Evolutionary conservation across 352 stramenopile genomes (phyloP).

Genomic region (Globisporangium mamillatum): DNA sequence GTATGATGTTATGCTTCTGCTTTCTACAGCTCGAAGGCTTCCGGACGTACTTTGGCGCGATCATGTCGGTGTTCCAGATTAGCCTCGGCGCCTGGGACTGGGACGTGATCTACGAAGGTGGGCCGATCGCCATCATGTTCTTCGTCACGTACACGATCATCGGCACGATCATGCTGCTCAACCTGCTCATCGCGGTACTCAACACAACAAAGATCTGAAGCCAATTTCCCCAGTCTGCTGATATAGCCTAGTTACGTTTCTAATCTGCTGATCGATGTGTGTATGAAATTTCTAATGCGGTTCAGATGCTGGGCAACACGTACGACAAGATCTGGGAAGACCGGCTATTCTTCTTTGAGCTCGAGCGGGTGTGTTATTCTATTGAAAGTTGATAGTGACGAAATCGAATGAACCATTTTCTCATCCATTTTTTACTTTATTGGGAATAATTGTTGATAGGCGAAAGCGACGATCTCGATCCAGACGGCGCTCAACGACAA

Average conservation of each 20-base stretch:
- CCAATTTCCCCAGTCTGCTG: not conserved
- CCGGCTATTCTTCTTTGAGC: slow-evolving; percentile 73
- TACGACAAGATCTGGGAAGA: slow-evolving; percentile 88
- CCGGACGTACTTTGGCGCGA: slow-evolving; percentile 52
- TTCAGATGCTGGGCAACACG: slow-evolving; percentile 79
- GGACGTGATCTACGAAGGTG: slow-evolving; percentile 66
- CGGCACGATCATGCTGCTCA: slow-evolving; percentile 82
- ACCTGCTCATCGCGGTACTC: slow-evolving; percentile 69
- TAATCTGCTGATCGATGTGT: not conserved
- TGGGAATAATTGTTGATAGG: slow-evolving; percentile 22
- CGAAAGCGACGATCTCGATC: slow-evolving; percentile 74
- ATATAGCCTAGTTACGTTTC: not conserved
- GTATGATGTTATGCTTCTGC: not conserved
- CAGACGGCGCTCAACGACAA: slow-evolving; percentile 64
- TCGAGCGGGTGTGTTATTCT: slow-evolving; percentile 51
- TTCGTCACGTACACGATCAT: slow-evolving; percentile 75
- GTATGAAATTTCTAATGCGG: not conserved
- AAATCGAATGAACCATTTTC: not conserved
- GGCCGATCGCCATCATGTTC: slow-evolving; percentile 61
- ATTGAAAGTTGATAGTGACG: not conserved
- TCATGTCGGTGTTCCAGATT: slow-evolving; percentile 66
- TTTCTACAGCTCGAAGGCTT: slow-evolving; percentile 57
- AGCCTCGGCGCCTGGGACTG: slow-evolving; percentile 78
- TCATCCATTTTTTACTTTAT: not conserved
- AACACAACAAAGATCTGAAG: not conserved